Percentiles rank a stretch among this genome's conserved stretches.
Conservation (phyloP, 768 basidiomycete genomes). For the Leccinum longicurvipes region DNA sequence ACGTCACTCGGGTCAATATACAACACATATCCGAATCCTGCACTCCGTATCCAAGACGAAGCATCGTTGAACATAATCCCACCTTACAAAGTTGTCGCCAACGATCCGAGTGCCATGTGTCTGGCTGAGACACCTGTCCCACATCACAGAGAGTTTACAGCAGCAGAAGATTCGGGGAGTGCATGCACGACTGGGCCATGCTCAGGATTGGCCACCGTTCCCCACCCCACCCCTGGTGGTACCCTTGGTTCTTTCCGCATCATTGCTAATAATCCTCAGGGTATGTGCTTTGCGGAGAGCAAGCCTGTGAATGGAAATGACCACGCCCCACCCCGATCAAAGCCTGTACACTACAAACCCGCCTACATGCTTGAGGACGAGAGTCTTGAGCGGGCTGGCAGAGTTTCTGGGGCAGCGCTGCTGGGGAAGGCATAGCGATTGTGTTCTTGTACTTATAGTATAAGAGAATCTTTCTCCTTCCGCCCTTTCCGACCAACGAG, state of each 20-base stretch:
- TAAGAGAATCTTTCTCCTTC: conserved; percentile 50
- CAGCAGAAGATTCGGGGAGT: conserved; percentile 6
- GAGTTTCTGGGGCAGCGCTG: conserved; percentile 36
- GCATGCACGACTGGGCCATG: conserved; percentile 17
- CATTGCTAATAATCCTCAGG: conserved; percentile 22
- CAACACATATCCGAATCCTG: conserved; percentile 93
- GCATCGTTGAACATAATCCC: conserved; percentile 11
- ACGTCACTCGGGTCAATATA: conserved; percentile 95
- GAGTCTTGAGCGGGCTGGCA: conserved; percentile 67
- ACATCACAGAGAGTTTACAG: background rate
- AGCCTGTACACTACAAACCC: conserved; percentile 53
- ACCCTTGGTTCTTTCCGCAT: conserved; percentile 13
- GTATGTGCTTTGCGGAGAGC: conserved; percentile 16
- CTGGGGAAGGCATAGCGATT: conserved; percentile 4
- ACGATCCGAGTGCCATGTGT: conserved; percentile 17
- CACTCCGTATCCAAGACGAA: conserved; percentile 44
- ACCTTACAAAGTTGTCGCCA: conserved; percentile 20
- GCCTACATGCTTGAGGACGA: conserved; percentile 81
- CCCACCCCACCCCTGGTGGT: background rate
- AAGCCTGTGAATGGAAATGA: background rate
- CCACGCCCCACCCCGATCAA: background rate
- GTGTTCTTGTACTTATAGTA: background rate
- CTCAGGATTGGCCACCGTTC: background rate
- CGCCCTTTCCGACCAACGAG: conserved; percentile 60
- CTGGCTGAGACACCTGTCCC: conserved; percentile 8